Base-by-base conservation (phyloP, 495 filamentous ascomycete species). In the Letharia lupina region DNA sequence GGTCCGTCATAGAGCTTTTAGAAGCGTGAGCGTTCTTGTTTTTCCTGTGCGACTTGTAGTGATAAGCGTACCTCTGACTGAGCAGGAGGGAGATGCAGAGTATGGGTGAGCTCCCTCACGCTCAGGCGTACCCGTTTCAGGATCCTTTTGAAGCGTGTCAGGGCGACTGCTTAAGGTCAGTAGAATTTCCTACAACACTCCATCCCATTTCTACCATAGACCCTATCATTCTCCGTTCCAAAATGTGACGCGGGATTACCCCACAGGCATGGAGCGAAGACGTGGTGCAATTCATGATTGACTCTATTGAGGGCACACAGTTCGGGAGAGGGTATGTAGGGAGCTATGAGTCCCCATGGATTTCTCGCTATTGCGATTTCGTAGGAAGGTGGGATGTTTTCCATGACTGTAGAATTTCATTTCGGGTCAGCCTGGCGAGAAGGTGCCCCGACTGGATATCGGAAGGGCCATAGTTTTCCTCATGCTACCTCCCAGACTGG, bases 181-280 rank as follows among this genome's bases (percentile, higher is more conserved):
- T 45, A 44, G 13, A 47, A 28, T 40, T 61, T 65, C 33, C 23
- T 35, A 35, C 28, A 20, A 42, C 11, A 33, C 15, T 39, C 33
- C 40, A 18, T 57, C 44, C 50, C 16, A 16, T 50, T 47, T 72
- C 69, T 76, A 84, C 82, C 79, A 68, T 86, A 89, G 52, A 87
- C 84, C 9, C 80, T 81, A 70, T 88, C 86, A 71, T 85, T 84
- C 23, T 86, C 80, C 16, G 77, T 81, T 41, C 83, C 84, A 71
- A 88, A 89, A 68, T 86, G 83, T 35, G 84, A 84, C 0, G 82
- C 83, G 39, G 86, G 86, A 70, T 84, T 79, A n/a, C 85, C 85
- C 86, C 86, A 89, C 0, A 89, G 75, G 67, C 81, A 81, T 1
- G 85, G 83, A 69, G 81, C 77, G 62, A 88, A 87, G n/a, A 83